These are phyloP conservation scores for Ceratocystis destructans DNA, from an alignment of 2,329 filamentous ascomycete species.

Conservation along the genomic window DNA sequence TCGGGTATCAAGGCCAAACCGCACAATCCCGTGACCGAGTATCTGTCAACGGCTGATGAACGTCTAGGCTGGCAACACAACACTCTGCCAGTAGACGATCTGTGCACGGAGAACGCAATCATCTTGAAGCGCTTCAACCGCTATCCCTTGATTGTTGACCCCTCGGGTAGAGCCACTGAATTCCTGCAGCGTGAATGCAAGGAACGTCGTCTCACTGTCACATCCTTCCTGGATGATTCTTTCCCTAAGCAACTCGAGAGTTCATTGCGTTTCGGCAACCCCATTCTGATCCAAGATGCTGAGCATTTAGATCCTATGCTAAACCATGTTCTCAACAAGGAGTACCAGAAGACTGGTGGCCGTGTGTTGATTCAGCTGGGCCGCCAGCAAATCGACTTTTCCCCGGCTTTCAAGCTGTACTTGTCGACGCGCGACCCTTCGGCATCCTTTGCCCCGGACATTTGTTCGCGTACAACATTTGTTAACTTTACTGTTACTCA, in stretches of 20 bases:
- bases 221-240: conserved; percentile 93
- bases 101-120: conserved; percentile 97
- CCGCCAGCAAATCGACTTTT: conserved; percentile 98
- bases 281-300: conserved; percentile 95
- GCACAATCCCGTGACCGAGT: conserved; percentile 89
- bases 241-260: conserved; percentile 98
- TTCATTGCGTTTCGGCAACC: conserved; percentile 91
- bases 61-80: conserved; percentile 91
- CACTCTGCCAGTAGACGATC: conserved; percentile 81
- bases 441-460: conserved; percentile 85
- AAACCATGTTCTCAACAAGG: conserved; percentile 97
- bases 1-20: conserved; percentile 91
- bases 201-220: conserved; percentile 84
- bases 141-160: conserved; percentile 96
- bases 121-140: conserved; percentile 95
- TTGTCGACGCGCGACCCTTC: conserved; percentile 93
- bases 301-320: conserved; percentile 94
- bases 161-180: conserved; percentile 84
- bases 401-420: conserved; percentile 88
- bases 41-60: conserved; percentile 91
- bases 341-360: conserved; percentile 96
- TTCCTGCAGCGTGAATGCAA: conserved; percentile 93
- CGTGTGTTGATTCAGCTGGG: conserved; percentile 96
- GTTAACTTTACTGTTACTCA: conserved; percentile 99
- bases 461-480: conserved; percentile 96